Conservation (phyloP, 2,329 filamentous ascomycete genomes). For the Chalaropsis thielavioides region DNA sequence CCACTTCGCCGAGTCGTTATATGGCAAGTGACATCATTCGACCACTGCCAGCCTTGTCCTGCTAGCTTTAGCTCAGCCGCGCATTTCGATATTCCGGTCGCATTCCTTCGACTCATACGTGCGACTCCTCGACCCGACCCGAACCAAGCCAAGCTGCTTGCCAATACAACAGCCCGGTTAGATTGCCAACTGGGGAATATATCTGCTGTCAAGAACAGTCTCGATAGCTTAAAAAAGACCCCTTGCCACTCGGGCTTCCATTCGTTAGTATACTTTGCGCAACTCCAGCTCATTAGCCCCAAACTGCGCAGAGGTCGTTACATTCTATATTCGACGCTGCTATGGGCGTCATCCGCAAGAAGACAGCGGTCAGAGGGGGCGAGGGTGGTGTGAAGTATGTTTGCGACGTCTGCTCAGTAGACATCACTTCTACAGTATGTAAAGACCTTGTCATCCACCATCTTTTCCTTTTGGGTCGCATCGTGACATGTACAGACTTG, state of each 20-base stretch:
- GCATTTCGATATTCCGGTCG: neutral
- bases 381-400: conserved; percentile 91
- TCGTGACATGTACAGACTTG: neutral
- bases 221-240: neutral
- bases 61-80: neutral
- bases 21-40: neutral
- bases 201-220: neutral
- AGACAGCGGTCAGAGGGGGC: conserved; percentile 69
- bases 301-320: neutral
- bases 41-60: neutral
- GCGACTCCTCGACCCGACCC: neutral
- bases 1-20: neutral
- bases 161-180: too few species aligned
- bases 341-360: conserved; percentile 95
- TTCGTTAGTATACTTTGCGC: neutral
- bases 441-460: conserved; percentile 13
- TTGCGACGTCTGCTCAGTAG: conserved; percentile 90
- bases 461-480: neutral
- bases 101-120: neutral
- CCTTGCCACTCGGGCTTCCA: neutral
- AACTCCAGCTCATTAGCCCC: neutral
- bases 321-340: neutral
- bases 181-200: neutral
- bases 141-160: neutral
- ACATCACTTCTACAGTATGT: conserved; percentile 90